These are phyloP conservation scores for Suillus subluteus DNA, from an alignment of 768 basidiomycete genomes.

Conservation along the genomic window DNA sequence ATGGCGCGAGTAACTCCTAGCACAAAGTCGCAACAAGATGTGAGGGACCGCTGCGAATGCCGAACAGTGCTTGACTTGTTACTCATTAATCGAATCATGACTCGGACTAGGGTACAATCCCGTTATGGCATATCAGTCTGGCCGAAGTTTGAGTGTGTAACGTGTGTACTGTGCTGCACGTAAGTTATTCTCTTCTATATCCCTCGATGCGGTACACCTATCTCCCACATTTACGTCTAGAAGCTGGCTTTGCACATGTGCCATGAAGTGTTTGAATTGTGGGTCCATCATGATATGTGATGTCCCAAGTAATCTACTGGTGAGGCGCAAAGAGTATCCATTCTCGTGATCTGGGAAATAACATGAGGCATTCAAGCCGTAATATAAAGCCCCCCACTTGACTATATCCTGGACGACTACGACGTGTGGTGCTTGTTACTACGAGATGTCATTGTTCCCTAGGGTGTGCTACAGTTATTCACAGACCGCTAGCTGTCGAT, in stretches of 20 bases:
- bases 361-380: background rate
- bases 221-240: background rate
- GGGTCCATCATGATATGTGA: background rate
- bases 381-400: background rate
- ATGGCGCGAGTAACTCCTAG: background rate
- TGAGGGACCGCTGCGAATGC: background rate
- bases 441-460: background rate
- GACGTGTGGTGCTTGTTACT: background rate
- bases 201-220: background rate
- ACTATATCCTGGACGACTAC: background rate
- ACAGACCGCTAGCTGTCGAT: slow-evolving; percentile 1
- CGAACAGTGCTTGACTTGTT: background rate
- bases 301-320: background rate
- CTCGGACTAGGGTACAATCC: too few species aligned
- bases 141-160: background rate
- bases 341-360: background rate
- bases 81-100: background rate
- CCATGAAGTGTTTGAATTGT: background rate
- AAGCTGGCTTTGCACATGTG: background rate
- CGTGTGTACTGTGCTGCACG: background rate
- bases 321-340: background rate
- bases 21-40: background rate
- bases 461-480: slow-evolving; percentile 2
- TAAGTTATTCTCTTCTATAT: background rate
- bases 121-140: background rate